These are phyloP conservation scores for Trametes meyenii DNA, from an alignment of 768 basidiomycete species.

Conservation along the genomic window DNA sequence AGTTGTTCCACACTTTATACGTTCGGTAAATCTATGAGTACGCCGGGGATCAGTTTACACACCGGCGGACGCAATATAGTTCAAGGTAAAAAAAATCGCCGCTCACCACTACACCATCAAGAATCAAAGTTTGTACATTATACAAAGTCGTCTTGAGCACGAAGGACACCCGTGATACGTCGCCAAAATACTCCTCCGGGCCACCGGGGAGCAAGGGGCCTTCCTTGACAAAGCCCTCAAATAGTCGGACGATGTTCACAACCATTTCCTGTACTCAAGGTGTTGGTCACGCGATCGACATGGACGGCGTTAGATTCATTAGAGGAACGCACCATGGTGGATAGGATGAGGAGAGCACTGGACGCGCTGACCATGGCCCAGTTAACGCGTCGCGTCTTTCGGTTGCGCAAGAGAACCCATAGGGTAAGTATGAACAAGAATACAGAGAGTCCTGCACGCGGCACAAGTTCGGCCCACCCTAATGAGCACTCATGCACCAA, in stretches of 20 bases:
- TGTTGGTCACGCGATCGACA: not conserved
- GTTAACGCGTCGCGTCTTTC: constrained; percentile 21
- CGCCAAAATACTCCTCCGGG: constrained; percentile 6
- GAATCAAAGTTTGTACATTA: constrained; percentile 6
- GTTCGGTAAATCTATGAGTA: constrained; percentile 18
- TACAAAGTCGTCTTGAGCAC: constrained; percentile 6
- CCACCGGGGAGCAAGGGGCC: not conserved
- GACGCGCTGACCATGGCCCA: constrained; percentile 23
- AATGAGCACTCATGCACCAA: not conserved
- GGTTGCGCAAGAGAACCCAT: constrained; percentile 27
- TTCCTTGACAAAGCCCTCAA: constrained; percentile 2
- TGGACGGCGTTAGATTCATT: not conserved
- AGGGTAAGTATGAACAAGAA: constrained; percentile 29
- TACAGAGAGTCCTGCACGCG: constrained; percentile 20
- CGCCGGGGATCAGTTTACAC: not conserved
- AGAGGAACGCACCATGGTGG: constrained; percentile 21
- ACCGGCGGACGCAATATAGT: not conserved
- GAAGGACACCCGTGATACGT: constrained; percentile 5
- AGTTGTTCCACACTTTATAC: constrained; percentile 39
- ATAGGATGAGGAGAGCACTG: constrained; percentile 19
- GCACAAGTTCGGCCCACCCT: not conserved
- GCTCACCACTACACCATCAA: constrained; percentile 30
- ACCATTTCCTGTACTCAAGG: constrained; percentile 20
- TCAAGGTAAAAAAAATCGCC: too few relatives aligned
- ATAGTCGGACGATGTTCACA: constrained; percentile 10